These are phyloP conservation scores for Phytophthora pluvialis DNA, from an alignment of 352 stramenopile species.

Conservation along the genomic window DNA sequence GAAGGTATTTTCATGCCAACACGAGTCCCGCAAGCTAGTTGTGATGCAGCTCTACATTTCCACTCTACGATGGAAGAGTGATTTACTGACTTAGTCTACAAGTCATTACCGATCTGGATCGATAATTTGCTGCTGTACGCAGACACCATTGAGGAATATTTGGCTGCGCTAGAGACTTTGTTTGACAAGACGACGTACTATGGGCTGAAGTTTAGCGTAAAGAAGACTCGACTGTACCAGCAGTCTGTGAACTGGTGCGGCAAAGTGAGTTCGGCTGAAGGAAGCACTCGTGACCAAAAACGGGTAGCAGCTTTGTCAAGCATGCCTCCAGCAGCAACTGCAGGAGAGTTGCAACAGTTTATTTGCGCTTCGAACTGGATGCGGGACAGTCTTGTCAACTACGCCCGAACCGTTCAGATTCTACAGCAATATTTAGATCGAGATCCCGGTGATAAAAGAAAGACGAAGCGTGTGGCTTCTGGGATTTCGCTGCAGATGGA, in stretches of 20 bases:
- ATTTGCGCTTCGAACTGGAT: slow-evolving; percentile 4
- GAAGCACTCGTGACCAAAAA: not conserved
- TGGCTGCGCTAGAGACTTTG: not conserved
- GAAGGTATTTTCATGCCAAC: not conserved
- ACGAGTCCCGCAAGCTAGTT: slow-evolving; percentile 1
- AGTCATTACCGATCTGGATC: slow-evolving; percentile 7
- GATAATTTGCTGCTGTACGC: not conserved
- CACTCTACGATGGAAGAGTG: slow-evolving; percentile 6
- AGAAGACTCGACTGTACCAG: slow-evolving; percentile 1
- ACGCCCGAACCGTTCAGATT: slow-evolving; percentile 4
- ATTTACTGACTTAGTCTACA: slow-evolving; percentile 9
- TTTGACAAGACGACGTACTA: slow-evolving; percentile 1
- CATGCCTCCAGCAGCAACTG: slow-evolving; percentile 1
- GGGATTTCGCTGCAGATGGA: not conserved
- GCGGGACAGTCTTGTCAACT: not conserved
- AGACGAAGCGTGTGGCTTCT: slow-evolving; percentile 2
- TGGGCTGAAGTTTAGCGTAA: slow-evolving; percentile 8
- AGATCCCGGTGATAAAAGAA: not conserved
- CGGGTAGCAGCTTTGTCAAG: not conserved
- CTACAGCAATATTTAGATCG: slow-evolving; percentile 5
- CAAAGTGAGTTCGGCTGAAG: not conserved
- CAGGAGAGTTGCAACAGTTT: slow-evolving; percentile 5
- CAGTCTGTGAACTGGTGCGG: not conserved
- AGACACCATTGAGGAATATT: slow-evolving; percentile 10
- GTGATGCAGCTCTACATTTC: slow-evolving; percentile 2